phyloP scores from a whole-genome alignment of 2,329 filamentous ascomycete species.

The Geoglossum cookeanum region DNA sequence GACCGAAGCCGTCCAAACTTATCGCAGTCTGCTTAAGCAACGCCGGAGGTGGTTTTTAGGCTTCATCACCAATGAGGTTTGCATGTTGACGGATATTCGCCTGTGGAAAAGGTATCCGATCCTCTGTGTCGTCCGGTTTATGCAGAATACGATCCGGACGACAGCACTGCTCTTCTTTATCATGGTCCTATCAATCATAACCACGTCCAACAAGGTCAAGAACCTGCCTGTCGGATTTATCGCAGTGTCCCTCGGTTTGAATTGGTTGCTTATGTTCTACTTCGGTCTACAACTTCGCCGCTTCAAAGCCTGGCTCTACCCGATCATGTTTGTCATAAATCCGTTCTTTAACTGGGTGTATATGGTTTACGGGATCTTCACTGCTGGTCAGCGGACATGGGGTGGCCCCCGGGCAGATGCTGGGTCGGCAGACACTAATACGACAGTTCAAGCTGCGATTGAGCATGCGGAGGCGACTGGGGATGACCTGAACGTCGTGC shows the following conservation, averaged over 20 bases:
- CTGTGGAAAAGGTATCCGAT: slow-evolving; percentile 84
- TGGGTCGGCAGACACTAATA: slow-evolving; percentile 54
- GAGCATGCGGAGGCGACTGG: slow-evolving; percentile 60
- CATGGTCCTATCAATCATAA: slow-evolving; percentile 70
- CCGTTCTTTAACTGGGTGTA: slow-evolving; percentile 98
- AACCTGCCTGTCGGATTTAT: slow-evolving; percentile 88
- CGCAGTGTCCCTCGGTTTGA: slow-evolving; percentile 74
- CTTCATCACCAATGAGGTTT: slow-evolving; percentile 94
- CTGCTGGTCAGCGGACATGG: slow-evolving; percentile 86
- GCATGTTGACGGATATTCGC: slow-evolving; percentile 88
- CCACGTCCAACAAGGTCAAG: slow-evolving; percentile 57
- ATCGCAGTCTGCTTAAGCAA: slow-evolving; percentile 74
- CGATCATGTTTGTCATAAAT: slow-evolving; percentile 85
- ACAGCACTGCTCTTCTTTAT: slow-evolving; percentile 90
- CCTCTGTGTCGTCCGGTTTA: slow-evolving; percentile 69
- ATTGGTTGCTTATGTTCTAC: slow-evolving; percentile 92
- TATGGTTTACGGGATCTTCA: slow-evolving; percentile 94
- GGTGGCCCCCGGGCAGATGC: slow-evolving; percentile 84
- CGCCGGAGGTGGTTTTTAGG: slow-evolving; percentile 90
- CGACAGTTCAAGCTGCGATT: slow-evolving; percentile 65
- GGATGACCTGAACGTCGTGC: slow-evolving; percentile 77
- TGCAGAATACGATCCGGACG: slow-evolving; percentile 91
- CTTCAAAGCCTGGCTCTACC: slow-evolving; percentile 90
- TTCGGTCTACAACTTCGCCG: slow-evolving; percentile 73
- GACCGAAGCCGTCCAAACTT: slow-evolving; percentile 86